A percentile compares a stretch with the other conserved stretches of the same genome.
Evolutionary conservation across 345 rosid species (phyloP).

Genomic region (Leavenworthia alabamica): DNA sequence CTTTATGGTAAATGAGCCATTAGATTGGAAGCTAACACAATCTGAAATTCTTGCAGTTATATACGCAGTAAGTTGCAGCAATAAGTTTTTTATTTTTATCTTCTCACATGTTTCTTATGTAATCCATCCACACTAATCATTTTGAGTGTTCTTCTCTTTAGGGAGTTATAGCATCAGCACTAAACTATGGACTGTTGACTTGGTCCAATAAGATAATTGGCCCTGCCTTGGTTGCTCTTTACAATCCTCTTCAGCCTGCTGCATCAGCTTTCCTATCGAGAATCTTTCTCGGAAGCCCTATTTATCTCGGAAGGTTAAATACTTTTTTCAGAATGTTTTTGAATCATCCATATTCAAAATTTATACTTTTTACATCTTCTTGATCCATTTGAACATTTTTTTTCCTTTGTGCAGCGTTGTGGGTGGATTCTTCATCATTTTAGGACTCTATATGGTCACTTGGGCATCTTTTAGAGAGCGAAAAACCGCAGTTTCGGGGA

Average conservation of each 20-base stretch:
- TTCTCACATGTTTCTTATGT: constrained; percentile 5
- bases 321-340: background rate
- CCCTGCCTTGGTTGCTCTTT: constrained; percentile 92
- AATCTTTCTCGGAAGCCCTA: constrained; percentile 86
- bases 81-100: background rate
- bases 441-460: constrained; percentile 76
- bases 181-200: constrained; percentile 80
- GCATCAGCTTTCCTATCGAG: constrained; percentile 79
- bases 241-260: constrained; percentile 94
- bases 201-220: constrained; percentile 98
- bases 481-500: constrained; percentile 29
- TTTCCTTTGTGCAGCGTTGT: constrained; percentile 70
- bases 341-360: background rate
- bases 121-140: background rate
- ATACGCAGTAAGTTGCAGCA: constrained; percentile 64
- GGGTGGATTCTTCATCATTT: constrained; percentile 75
- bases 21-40: constrained; percentile 71
- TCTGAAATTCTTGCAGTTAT: constrained; percentile 76
- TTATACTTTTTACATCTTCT: no score
- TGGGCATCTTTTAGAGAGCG: constrained; percentile 77
- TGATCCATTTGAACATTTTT: no score
- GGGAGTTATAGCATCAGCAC: constrained; percentile 87
- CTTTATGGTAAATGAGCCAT: constrained; percentile 56
- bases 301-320: constrained; percentile 84
- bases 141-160: constrained; percentile 25